phyloP scores from a whole-genome alignment of 192 early-diverging fungal species.

The Entrophospora sp. region DNA sequence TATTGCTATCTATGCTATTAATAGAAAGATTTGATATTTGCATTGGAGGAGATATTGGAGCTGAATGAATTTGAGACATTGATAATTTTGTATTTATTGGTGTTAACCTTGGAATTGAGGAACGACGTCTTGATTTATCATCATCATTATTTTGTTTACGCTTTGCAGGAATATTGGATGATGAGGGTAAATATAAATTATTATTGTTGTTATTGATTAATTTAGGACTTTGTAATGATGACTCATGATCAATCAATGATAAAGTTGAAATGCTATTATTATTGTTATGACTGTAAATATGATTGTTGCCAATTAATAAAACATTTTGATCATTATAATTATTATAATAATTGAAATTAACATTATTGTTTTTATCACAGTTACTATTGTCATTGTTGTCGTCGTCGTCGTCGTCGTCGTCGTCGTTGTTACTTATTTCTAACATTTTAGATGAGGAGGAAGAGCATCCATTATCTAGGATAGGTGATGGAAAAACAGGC shows the following conservation, averaged over 20 bases:
- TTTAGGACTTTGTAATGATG: not conserved
- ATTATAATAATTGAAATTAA: no score
- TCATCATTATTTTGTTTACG: slow-evolving; percentile 9
- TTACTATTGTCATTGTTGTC: no score
- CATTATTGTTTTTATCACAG: no score
- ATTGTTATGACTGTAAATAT: not conserved
- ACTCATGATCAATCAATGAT: no score
- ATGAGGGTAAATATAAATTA: not conserved
- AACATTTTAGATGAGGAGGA: no score
- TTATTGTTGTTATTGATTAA: not conserved
- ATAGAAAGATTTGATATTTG: slow-evolving; percentile 31
- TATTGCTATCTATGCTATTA: slow-evolving; percentile 18
- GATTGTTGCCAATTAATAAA: no score
- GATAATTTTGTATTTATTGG: slow-evolving; percentile 7
- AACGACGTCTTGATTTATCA: not conserved
- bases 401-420: no score
- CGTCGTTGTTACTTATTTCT: no score
- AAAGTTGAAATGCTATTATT: not conserved
- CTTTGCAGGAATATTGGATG: slow-evolving; percentile 2
- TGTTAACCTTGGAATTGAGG: slow-evolving; percentile 13
- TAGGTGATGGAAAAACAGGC: not conserved
- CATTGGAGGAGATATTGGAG: slow-evolving; percentile 8
- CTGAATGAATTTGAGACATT: not conserved
- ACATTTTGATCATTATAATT: no score
- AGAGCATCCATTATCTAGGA: not conserved